Evolutionary conservation across 495 filamentous ascomycete genomes (phyloP).

Genomic region (Talaromyces proteolyticus): DNA sequence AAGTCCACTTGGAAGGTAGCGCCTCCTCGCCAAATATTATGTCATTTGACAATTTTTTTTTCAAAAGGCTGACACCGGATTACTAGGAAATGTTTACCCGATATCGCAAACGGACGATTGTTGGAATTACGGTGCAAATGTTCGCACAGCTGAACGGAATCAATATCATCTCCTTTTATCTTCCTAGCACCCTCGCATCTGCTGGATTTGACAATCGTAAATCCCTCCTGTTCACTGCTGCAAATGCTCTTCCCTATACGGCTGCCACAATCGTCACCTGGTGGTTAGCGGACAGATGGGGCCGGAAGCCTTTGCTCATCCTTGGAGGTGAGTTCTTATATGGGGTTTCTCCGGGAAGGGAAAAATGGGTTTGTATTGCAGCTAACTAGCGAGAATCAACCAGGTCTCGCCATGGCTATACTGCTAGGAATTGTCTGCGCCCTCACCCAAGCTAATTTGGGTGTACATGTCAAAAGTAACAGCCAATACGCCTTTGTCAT

Average conservation of each 20-base stretch:
- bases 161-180: conserved; percentile 29
- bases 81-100: conserved; percentile 24
- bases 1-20: conserved; percentile 19
- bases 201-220: conserved; percentile 22
- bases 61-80: background rate
- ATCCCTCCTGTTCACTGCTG: conserved; percentile 19
- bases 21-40: background rate
- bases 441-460: conserved; percentile 16
- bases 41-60: background rate
- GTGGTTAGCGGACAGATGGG: conserved; percentile 29
- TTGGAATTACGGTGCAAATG: conserved; percentile 26
- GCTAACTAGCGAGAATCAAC: background rate
- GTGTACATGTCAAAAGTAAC: conserved; percentile 14
- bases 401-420: conserved; percentile 18
- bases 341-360: background rate
- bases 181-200: conserved; percentile 19
- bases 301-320: conserved; percentile 32
- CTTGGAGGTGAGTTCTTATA: conserved; percentile 14
- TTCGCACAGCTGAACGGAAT: conserved; percentile 29
- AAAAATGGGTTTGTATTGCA: background rate
- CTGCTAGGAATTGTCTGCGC: conserved; percentile 19
- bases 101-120: conserved; percentile 23
- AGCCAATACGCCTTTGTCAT: conserved; percentile 35
- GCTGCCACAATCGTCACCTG: conserved; percentile 22
- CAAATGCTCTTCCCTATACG: conserved; percentile 23